These are phyloP conservation scores for Malassezia pachydermatis DNA, from an alignment of 1,284 basidiomycete species.

Conservation along the genomic window DNA sequence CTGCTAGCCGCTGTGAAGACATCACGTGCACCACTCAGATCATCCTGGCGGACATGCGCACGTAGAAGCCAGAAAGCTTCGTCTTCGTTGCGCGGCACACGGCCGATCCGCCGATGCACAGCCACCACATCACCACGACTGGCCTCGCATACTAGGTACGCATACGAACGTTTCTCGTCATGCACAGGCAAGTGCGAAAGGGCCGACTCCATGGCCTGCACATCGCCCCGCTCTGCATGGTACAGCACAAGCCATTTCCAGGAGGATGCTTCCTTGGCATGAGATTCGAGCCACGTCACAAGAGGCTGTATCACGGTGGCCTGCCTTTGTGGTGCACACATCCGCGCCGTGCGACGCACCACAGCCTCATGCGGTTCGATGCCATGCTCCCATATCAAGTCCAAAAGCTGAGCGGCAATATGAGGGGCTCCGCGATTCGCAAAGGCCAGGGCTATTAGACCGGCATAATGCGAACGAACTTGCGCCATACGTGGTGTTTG, in stretches of 20 bases:
- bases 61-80: constrained; percentile 6
- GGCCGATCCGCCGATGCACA: background rate
- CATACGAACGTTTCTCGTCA: background rate
- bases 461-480: constrained; percentile 1
- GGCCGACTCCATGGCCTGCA: background rate
- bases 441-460: constrained; percentile 6
- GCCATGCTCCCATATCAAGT: background rate
- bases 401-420: constrained; percentile 1
- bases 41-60: constrained; percentile 7
- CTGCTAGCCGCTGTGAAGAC: background rate
- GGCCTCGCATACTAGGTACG: constrained; percentile 3
- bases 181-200: background rate
- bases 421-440: constrained; percentile 17
- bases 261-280: background rate
- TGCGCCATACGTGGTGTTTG: background rate
- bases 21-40: constrained; percentile 3
- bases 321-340: constrained; percentile 1
- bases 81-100: constrained; percentile 1
- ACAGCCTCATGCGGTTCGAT: constrained; percentile 5
- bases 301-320: constrained; percentile 5
- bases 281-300: constrained; percentile 6
- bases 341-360: constrained; percentile 12
- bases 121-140: constrained; percentile 7
- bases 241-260: constrained; percentile 2
- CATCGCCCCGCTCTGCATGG: constrained; percentile 9